phyloP scores from a whole-genome alignment of 1,139 yeast genomes.

The Nadsonia starkeyi-henricii region DNA sequence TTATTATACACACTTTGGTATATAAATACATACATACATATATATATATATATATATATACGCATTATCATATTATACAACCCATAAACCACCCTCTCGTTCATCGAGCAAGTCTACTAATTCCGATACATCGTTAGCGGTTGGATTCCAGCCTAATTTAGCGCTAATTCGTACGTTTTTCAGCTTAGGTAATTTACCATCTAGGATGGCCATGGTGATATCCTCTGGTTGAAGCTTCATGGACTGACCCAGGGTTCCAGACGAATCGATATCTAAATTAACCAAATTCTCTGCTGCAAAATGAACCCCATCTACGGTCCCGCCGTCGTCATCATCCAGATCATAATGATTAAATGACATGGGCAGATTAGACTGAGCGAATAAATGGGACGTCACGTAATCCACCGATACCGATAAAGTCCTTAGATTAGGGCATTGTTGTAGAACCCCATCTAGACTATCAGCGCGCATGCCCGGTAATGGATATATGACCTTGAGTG shows the following conservation, averaged over 20 bases:
- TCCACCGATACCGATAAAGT: constrained; percentile 65
- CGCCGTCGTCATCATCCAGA: constrained; percentile 11
- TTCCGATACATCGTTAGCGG: constrained; percentile 53
- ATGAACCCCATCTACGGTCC: neutral
- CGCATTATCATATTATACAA: neutral
- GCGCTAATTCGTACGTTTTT: constrained; percentile 53
- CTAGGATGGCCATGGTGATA: constrained; percentile 69
- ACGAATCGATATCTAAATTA: constrained; percentile 59
- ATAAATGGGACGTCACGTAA: constrained; percentile 43
- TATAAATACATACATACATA: too few relatives aligned
- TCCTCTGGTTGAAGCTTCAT: constrained; percentile 79
- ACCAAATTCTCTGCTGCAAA: constrained; percentile 40
- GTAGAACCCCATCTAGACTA: constrained; percentile 60
- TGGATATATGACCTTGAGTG: constrained; percentile 65
- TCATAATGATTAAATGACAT: constrained; percentile 1
- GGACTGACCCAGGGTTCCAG: constrained; percentile 80
- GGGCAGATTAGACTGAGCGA: constrained; percentile 20
- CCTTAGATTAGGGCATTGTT: constrained; percentile 58
- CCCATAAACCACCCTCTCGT: constrained; percentile 8
- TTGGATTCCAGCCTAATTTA: constrained; percentile 79
- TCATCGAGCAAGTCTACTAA: constrained; percentile 31
- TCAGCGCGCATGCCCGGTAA: constrained; percentile 65
- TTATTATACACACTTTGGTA: too few relatives aligned
- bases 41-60: too few relatives aligned
- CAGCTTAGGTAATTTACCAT: constrained; percentile 57